A percentile compares a stretch with the other conserved stretches of the same genome.
Evolutionary conservation across 176 grass and related monocot genomes (phyloP).

Genomic region (Oryza australiensis): DNA sequence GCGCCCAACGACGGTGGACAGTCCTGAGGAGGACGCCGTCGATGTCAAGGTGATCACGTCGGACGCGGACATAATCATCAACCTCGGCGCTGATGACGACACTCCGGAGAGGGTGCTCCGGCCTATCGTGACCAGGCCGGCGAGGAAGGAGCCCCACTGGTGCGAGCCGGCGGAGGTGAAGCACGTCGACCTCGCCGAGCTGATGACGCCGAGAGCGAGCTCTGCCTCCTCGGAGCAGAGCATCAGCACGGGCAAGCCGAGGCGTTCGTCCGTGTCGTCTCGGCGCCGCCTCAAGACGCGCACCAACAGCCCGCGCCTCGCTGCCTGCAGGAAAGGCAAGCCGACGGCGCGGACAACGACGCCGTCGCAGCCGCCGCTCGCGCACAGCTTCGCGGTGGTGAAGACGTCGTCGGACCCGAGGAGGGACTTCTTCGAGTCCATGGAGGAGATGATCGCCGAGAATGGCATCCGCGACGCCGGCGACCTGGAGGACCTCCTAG

Average conservation of each 20-base stretch:
- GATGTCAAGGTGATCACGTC: slow-evolving; percentile 44
- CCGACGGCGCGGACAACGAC: neutral
- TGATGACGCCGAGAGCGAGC: neutral
- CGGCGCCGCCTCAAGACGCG: slow-evolving; percentile 50
- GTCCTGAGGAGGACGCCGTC: neutral
- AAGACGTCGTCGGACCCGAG: slow-evolving; percentile 57
- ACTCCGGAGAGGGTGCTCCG: slow-evolving; percentile 32
- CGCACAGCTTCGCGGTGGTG: slow-evolving; percentile 61
- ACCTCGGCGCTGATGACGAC: slow-evolving; percentile 30
- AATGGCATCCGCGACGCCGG: slow-evolving; percentile 55
- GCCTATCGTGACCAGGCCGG: slow-evolving; percentile 53
- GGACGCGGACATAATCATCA: slow-evolving; percentile 54
- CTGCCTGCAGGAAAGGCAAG: slow-evolving; percentile 14
- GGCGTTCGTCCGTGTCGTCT: slow-evolving; percentile 23
- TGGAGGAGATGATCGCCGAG: slow-evolving; percentile 84
- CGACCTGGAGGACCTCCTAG: slow-evolving; percentile 88
- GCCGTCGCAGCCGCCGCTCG: neutral
- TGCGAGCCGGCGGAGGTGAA: neutral
- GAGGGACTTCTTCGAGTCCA: slow-evolving; percentile 80
- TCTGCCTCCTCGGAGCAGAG: slow-evolving; percentile 17
- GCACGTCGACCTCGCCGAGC: neutral
- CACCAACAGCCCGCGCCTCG: slow-evolving; percentile 51
- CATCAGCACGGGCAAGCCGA: slow-evolving; percentile 27
- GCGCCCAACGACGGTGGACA: neutral
- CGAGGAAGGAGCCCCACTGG: neutral